Percentiles rank a stretch among this genome's conserved stretches.
Evolutionary conservation across 2,329 filamentous ascomycete genomes (phyloP).

Genomic region (Periconia sp.): DNA sequence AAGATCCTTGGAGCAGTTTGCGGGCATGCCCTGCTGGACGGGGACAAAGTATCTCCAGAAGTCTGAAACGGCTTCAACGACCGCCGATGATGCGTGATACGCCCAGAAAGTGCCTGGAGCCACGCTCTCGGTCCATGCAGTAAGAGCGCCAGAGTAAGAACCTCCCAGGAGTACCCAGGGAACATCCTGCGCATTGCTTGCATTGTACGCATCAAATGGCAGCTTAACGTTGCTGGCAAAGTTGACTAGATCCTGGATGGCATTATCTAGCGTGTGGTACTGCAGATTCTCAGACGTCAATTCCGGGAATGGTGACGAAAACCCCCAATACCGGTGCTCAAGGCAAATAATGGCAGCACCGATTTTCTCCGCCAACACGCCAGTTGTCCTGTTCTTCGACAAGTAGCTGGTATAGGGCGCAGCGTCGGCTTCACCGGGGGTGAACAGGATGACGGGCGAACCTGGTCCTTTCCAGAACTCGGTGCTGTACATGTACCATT

Average conservation of each 20-base stretch:
- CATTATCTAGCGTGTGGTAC: slow-evolving; percentile 2
- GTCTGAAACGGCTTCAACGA: not conserved
- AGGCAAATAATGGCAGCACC: not conserved
- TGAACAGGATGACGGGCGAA: not conserved
- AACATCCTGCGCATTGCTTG: not conserved
- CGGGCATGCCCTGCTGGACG: slow-evolving; percentile 1
- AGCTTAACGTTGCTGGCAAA: not conserved
- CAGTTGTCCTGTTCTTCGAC: not conserved
- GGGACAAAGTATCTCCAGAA: slow-evolving; percentile 1
- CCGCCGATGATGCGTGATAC: not conserved
- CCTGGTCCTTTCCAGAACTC: slow-evolving; percentile 3
- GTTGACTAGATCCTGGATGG: not conserved
- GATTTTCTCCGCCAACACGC: not conserved
- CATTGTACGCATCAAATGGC: not conserved
- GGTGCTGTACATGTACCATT: not conserved
- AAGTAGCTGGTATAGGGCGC: not conserved
- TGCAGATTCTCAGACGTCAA: slow-evolving; percentile 1
- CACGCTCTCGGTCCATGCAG: not conserved
- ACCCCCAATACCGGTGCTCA: slow-evolving; percentile 3
- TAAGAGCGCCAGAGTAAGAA: slow-evolving; percentile 1
- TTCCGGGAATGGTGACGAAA: not conserved
- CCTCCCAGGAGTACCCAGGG: slow-evolving; percentile 2
- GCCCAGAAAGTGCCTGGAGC: slow-evolving; percentile 1
- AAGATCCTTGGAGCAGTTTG: slow-evolving; percentile 1
- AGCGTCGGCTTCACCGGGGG: not conserved